A percentile compares a stretch with the other conserved stretches of the same genome.
phyloP scores from a whole-genome alignment of 306 rosid species.

The Rosa persica region DNA sequence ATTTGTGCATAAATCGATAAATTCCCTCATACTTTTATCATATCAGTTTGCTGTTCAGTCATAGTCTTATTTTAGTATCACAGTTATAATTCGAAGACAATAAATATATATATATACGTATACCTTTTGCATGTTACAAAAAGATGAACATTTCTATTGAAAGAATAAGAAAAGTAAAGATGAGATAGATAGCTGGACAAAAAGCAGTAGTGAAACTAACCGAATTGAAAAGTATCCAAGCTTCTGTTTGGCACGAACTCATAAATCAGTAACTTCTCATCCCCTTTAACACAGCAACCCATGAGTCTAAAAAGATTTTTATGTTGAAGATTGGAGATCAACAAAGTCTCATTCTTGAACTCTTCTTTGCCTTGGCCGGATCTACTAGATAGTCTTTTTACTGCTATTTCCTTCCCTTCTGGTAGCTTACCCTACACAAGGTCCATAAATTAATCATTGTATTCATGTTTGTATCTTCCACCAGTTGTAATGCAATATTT shows the following conservation, averaged over 20 bases:
- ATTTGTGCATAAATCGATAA: too few relatives aligned
- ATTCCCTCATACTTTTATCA: too few relatives aligned
- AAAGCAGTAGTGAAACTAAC: slow-evolving; percentile 15
- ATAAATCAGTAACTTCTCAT: slow-evolving; percentile 40
- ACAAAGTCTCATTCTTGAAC: slow-evolving; percentile 33
- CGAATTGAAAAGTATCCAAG: slow-evolving; percentile 36
- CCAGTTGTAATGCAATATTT: not conserved
- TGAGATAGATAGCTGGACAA: not conserved
- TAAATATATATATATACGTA: too few relatives aligned
- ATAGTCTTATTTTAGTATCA: too few relatives aligned
- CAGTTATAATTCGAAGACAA: not conserved
- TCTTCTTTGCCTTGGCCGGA: slow-evolving; percentile 40
- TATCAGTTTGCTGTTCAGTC: too few relatives aligned
- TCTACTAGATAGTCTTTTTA: slow-evolving; percentile 36
- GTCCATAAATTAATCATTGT: not conserved
- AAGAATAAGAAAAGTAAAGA: too few relatives aligned
- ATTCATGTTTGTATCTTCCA: not conserved
- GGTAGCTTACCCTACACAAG: slow-evolving; percentile 30
- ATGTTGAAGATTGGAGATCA: slow-evolving; percentile 43
- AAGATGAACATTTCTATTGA: too few relatives aligned
- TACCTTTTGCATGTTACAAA: too few relatives aligned
- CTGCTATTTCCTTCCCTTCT: slow-evolving; percentile 35
- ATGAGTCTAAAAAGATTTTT: slow-evolving; percentile 39
- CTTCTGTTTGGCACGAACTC: slow-evolving; percentile 47
- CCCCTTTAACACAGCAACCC: slow-evolving; percentile 35